A percentile compares a stretch with the other conserved stretches of the same genome.
Conservation (phyloP, 306 rosid genomes). For the Gastrolobium villosum region DNA sequence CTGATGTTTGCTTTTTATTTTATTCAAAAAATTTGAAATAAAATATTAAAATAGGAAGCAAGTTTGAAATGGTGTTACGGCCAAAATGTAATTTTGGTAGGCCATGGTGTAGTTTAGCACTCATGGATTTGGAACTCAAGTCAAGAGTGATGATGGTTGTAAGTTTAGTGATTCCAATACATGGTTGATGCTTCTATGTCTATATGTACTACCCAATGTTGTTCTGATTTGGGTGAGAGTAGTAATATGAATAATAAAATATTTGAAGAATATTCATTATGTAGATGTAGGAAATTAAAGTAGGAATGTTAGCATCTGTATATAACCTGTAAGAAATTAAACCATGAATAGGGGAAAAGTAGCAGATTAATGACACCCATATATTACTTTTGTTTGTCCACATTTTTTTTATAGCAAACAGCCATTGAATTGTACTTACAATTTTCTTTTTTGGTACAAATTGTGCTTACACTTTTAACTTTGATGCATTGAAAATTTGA, state of each 20-base stretch:
- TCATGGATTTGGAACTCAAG: neutral
- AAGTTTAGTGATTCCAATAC: neutral
- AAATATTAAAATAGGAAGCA: neutral
- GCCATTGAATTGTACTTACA: neutral
- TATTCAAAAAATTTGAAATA: neutral
- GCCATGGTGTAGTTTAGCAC: neutral
- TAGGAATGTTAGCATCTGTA: too few relatives aligned
- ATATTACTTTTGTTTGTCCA: too few relatives aligned
- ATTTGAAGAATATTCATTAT: too few relatives aligned
- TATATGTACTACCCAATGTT: neutral
- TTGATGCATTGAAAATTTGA: neutral
- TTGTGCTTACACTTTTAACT: neutral
- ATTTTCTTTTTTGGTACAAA: neutral
- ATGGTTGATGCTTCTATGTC: neutral
- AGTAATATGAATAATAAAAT: too few relatives aligned
- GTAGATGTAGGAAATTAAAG: too few relatives aligned
- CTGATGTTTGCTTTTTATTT: neutral
- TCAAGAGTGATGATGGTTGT: neutral
- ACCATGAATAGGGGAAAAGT: neutral
- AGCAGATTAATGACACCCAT: too few relatives aligned
- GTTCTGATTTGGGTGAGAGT: neutral
- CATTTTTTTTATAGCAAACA: neutral
- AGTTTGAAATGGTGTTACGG: neutral
- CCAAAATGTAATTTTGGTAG: constrained; percentile 12
- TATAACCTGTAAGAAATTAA: neutral